These are phyloP conservation scores for Coemansia sp. DNA, from an alignment of 192 early-diverging fungal genomes.

Conservation along the genomic window DNA sequence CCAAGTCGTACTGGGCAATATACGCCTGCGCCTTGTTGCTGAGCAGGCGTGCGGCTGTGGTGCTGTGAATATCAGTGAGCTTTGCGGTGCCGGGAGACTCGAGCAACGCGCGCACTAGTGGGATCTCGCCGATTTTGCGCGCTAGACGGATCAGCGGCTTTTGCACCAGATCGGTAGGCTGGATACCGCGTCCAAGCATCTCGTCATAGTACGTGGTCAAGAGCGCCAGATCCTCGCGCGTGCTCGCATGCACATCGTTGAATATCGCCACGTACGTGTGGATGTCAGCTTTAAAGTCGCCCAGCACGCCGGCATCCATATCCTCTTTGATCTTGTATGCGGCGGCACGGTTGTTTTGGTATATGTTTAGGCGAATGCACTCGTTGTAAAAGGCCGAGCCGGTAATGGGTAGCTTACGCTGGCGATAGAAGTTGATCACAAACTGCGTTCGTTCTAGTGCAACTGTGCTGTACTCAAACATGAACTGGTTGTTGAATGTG, in stretches of 20 bases:
- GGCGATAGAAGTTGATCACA: slow-evolving; percentile 10
- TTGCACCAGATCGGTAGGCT: slow-evolving; percentile 17
- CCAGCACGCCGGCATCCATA: slow-evolving; percentile 23
- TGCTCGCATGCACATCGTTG: slow-evolving; percentile 15
- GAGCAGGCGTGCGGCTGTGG: slow-evolving; percentile 22
- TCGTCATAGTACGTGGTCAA: slow-evolving; percentile 36
- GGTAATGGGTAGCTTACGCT: slow-evolving; percentile 3
- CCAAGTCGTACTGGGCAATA: slow-evolving; percentile 12
- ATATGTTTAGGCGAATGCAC: slow-evolving; percentile 28
- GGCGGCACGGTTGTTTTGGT: slow-evolving; percentile 9
- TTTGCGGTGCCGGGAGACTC: slow-evolving; percentile 2
- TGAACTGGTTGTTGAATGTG: slow-evolving; percentile 33
- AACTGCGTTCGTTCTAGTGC: slow-evolving; percentile 11
- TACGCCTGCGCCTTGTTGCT: slow-evolving; percentile 24
- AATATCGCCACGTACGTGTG: slow-evolving; percentile 41
- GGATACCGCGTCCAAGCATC: slow-evolving; percentile 24
- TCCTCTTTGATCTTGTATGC: slow-evolving; percentile 27
- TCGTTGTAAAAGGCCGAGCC: slow-evolving; percentile 31
- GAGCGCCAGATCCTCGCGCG: slow-evolving; percentile 12
- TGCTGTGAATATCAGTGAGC: neutral
- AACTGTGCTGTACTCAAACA: slow-evolving; percentile 15
- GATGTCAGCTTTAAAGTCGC: slow-evolving; percentile 12
- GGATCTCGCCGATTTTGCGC: slow-evolving; percentile 9
- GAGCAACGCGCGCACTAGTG: slow-evolving; percentile 19
- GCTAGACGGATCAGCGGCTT: slow-evolving; percentile 32